Conservation (phyloP, 2,329 filamentous ascomycete genomes). For the Aspergillus brunneoviolaceus region DNA sequence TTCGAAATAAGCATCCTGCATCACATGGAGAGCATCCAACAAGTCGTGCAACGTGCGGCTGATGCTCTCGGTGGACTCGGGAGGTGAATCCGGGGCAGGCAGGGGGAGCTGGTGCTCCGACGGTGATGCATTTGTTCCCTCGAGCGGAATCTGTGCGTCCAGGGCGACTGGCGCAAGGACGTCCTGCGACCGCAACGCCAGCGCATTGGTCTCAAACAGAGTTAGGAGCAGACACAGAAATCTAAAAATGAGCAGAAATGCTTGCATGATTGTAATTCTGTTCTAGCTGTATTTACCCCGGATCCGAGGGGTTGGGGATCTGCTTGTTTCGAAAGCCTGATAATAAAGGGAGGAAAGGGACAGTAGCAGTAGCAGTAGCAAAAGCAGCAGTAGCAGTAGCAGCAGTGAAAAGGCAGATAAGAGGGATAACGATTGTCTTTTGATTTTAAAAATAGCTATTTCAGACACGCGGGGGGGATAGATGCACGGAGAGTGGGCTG, state of each 20-base stretch:
- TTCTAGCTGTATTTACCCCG: constrained; percentile 3
- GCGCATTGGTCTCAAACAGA: constrained; percentile 26
- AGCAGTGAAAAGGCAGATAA: not conserved
- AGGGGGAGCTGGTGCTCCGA: constrained; percentile 14
- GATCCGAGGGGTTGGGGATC: not conserved
- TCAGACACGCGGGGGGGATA: not conserved
- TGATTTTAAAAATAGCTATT: constrained; percentile 4
- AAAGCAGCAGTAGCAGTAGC: not conserved
- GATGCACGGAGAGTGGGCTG: not conserved
- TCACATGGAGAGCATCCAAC: constrained; percentile 65
- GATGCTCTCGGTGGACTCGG: constrained; percentile 16
- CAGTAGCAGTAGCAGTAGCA: not conserved
- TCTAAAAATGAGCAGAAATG: constrained; percentile 20
- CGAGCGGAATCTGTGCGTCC: constrained; percentile 14
- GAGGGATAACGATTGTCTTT: not conserved
- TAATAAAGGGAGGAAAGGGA: not conserved
- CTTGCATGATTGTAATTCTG: constrained; percentile 9
- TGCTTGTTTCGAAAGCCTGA: not conserved
- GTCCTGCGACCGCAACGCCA: constrained; percentile 31
- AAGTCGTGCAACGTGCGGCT: constrained; percentile 41
- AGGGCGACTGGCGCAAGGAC: constrained; percentile 17
- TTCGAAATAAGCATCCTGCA: constrained; percentile 78
- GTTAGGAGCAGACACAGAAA: constrained; percentile 25
- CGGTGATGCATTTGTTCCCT: constrained; percentile 8
- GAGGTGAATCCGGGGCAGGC: constrained; percentile 19